phyloP scores from a whole-genome alignment of 2,329 filamentous ascomycete genomes.

The Fusarium odoratissimum region DNA sequence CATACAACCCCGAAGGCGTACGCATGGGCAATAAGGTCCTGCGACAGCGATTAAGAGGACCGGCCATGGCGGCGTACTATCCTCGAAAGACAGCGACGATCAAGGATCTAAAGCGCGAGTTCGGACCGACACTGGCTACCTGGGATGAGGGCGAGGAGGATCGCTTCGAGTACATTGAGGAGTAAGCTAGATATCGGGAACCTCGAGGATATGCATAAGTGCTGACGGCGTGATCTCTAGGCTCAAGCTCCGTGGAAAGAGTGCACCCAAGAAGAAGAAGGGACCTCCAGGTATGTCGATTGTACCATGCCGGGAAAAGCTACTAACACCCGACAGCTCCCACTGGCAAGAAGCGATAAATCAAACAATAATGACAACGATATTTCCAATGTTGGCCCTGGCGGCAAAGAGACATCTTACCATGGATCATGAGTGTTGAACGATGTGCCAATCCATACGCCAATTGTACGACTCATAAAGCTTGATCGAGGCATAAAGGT shows the following conservation, averaged over 20 bases:
- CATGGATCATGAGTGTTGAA: neutral
- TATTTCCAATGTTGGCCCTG: conserved; percentile 11
- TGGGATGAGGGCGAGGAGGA: conserved; percentile 83
- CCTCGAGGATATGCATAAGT: neutral
- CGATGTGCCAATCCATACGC: neutral
- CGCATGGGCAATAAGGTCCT: conserved; percentile 93
- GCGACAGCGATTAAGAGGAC: conserved; percentile 87
- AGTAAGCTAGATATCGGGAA: conserved; percentile 57
- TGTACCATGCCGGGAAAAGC: neutral
- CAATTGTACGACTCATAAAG: neutral
- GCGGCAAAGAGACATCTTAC: neutral
- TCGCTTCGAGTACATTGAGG: conserved; percentile 78
- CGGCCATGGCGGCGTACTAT: conserved; percentile 87
- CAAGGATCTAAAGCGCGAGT: conserved; percentile 77
- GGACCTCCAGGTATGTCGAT: conserved; percentile 55
- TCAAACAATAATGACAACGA: conserved; percentile 27
- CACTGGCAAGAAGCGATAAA: conserved; percentile 49
- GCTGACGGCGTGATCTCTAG: conserved; percentile 57
- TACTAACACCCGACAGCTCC: conserved; percentile 42
- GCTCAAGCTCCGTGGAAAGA: conserved; percentile 84
- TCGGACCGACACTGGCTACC: conserved; percentile 73
- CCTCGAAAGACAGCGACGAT: conserved; percentile 79
- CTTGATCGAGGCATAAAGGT: neutral
- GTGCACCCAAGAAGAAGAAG: conserved; percentile 88
- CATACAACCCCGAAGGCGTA: conserved; percentile 85